phyloP scores from a whole-genome alignment of 352 stramenopile genomes.

The Pythium brachiatum region DNA sequence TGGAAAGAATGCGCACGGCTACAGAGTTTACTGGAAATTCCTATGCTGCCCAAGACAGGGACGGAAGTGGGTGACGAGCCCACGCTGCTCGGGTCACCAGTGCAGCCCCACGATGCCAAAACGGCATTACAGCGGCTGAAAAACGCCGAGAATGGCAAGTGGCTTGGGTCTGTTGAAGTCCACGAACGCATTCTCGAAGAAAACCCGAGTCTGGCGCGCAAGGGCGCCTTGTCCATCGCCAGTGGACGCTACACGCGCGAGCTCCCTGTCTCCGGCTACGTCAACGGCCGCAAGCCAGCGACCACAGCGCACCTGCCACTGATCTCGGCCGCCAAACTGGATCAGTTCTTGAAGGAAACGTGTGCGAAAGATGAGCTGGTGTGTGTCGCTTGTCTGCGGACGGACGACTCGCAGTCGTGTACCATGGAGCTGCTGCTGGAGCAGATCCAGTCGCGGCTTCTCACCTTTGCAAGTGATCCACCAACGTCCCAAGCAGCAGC shows the following conservation, averaged over 20 bases:
- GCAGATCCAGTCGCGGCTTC: slow-evolving; percentile 45
- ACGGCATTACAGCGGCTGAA: slow-evolving; percentile 45
- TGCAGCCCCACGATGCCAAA: slow-evolving; percentile 42
- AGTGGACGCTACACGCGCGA: slow-evolving; percentile 75
- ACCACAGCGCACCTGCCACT: slow-evolving; percentile 35
- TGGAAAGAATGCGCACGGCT: slow-evolving; percentile 54
- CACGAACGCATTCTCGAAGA: slow-evolving; percentile 44
- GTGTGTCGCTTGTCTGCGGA: slow-evolving; percentile 63
- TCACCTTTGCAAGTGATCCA: slow-evolving; percentile 5
- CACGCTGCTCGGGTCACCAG: slow-evolving; percentile 43
- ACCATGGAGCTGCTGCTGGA: slow-evolving; percentile 52
- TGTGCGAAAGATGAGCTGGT: slow-evolving; percentile 47
- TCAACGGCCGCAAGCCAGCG: slow-evolving; percentile 24
- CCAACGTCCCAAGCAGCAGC: slow-evolving; percentile 1
- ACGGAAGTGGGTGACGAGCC: slow-evolving; percentile 52
- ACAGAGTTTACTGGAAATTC: slow-evolving; percentile 63
- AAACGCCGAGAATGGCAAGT: slow-evolving; percentile 47
- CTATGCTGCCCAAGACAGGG: slow-evolving; percentile 53
- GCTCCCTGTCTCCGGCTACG: slow-evolving; percentile 45
- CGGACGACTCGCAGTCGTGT: slow-evolving; percentile 61
- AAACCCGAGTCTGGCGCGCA: slow-evolving; percentile 64
- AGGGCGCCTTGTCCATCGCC: slow-evolving; percentile 55
- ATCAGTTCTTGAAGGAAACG: slow-evolving; percentile 43
- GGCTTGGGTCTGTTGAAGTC: slow-evolving; percentile 69
- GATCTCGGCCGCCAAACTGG: slow-evolving; percentile 44